Evolutionary conservation across 2,329 filamentous ascomycete genomes (phyloP).

Genomic region (Apiospora kogelbergensis): DNA sequence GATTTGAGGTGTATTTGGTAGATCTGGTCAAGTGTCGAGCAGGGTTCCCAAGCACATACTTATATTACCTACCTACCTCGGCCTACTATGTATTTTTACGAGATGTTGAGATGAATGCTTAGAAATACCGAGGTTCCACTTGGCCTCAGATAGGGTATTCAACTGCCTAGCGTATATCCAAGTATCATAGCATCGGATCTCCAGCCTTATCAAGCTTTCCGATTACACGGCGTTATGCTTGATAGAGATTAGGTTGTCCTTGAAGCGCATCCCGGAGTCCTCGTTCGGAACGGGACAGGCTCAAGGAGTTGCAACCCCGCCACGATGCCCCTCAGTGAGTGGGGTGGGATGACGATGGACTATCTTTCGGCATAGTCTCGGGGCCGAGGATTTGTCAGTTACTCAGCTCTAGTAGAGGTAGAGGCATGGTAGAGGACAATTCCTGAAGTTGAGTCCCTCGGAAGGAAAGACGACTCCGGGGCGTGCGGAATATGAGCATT

Average conservation of each 20-base stretch:
- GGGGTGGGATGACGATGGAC: neutral
- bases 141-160: neutral
- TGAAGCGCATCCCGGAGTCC: neutral
- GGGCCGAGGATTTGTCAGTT: neutral
- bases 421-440: neutral
- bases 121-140: neutral
- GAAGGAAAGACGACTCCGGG: too few species aligned
- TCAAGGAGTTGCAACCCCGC: neutral
- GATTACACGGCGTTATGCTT: neutral
- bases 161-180: neutral
- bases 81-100: neutral
- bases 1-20: neutral
- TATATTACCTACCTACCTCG: neutral
- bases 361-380: neutral
- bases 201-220: neutral
- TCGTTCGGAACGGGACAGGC: neutral
- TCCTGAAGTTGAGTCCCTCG: neutral
- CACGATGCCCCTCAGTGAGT: neutral
- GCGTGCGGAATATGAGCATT: neutral
- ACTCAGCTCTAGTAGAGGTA: too few species aligned
- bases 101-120: neutral
- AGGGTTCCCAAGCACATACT: neutral
- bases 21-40: too few species aligned
- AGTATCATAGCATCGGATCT: neutral
- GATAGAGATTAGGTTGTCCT: neutral